phyloP scores from a whole-genome alignment of 495 filamentous ascomycete genomes.

The Astrothelium subdiscretum region DNA sequence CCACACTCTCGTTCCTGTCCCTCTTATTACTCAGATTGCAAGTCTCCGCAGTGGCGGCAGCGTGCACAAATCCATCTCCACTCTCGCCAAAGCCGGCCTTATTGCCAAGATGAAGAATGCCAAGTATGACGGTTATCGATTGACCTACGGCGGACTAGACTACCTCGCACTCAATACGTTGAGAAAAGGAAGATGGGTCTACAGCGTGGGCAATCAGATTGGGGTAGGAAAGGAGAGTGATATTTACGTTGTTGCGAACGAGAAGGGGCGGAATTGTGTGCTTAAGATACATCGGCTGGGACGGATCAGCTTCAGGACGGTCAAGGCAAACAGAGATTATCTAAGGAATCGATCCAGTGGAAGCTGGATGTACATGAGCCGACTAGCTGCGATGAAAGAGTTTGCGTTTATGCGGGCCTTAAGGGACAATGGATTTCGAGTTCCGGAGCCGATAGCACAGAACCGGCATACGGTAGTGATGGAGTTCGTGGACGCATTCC shows the following conservation, averaged over 20 bases:
- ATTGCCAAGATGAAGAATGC: conserved; percentile 91
- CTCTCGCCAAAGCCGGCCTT: conserved; percentile 80
- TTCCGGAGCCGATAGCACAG: conserved; percentile 76
- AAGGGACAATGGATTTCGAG: conserved; percentile 67
- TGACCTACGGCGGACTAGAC: conserved; percentile 93
- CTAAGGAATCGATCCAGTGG: conserved; percentile 64
- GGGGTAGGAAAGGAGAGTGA: conserved; percentile 97
- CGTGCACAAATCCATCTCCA: conserved; percentile 79
- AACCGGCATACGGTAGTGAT: conserved; percentile 93
- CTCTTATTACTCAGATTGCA: conserved; percentile 73
- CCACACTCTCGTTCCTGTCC: conserved; percentile 90
- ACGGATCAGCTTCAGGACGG: conserved; percentile 90
- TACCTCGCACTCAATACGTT: conserved; percentile 89
- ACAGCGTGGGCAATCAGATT: conserved; percentile 88
- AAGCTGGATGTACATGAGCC: conserved; percentile 96
- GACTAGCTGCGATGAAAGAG: conserved; percentile 85
- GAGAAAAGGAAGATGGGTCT: conserved; percentile 62
- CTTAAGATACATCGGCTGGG: conserved; percentile 92
- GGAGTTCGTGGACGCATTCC: conserved; percentile 78
- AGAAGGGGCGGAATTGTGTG: conserved; percentile 46
- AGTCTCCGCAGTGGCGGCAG: conserved; percentile 70
- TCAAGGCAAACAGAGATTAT: conserved; percentile 94
- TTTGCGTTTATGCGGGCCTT: conserved; percentile 86
- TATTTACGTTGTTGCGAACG: conserved; percentile 78
- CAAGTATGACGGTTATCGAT: conserved; percentile 93